Percentiles rank a stretch among this genome's conserved stretches.
Conservation (phyloP, 345 rosid genomes). For the Citrus sp. region DNA sequence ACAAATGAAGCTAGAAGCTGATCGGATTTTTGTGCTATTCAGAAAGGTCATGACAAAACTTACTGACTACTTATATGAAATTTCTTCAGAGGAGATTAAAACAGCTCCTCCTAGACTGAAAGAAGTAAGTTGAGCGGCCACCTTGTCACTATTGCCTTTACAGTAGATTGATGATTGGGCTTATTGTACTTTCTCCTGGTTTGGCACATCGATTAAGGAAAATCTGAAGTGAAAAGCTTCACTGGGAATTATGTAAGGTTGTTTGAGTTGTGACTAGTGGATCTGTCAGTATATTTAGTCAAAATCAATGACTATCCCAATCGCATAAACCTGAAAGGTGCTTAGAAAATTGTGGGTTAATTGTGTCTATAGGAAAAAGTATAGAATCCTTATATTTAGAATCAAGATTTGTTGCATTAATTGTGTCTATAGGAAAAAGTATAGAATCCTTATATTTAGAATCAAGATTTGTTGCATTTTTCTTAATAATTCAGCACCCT, state of each 20-base stretch:
- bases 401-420: neutral
- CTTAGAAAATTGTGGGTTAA: neutral
- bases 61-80: conserved; percentile 51
- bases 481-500: neutral
- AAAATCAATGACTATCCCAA: neutral
- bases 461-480: neutral
- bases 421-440: neutral
- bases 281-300: neutral
- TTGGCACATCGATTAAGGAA: neutral
- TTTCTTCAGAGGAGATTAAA: conserved; percentile 61
- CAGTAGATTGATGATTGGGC: neutral
- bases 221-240: neutral
- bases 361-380: neutral
- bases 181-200: neutral
- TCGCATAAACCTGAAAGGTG: neutral
- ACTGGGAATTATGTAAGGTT: neutral
- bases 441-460: neutral
- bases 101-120: conserved; percentile 63
- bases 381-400: neutral
- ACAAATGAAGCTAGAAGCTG: conserved; percentile 77
- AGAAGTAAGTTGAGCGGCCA: conserved; percentile 54
- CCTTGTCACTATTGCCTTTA: neutral
- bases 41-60: conserved; percentile 78
- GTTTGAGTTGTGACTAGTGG: neutral
- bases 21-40: conserved; percentile 59